A percentile compares a stretch with the other conserved stretches of the same genome.
Conservation (phyloP, 768 basidiomycete species). For the Lactarius pseudohatsudake region DNA sequence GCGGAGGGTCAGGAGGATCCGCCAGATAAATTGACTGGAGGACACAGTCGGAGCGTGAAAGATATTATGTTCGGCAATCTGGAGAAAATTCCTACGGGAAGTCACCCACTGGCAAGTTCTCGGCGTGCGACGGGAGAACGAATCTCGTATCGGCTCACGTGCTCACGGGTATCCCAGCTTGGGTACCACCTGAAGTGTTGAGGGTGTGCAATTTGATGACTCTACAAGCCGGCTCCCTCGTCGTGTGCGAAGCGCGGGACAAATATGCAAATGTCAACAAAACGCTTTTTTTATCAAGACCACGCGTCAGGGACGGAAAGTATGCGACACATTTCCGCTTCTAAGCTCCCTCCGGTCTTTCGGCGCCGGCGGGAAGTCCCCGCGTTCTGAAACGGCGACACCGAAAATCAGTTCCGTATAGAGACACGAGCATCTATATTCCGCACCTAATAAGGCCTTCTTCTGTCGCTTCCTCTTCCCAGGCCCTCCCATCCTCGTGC, state of each 20-base stretch:
- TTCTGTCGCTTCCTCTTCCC: constrained; percentile 40
- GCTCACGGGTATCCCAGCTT: no score
- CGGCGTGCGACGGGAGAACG: no score
- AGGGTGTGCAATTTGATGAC: no score
- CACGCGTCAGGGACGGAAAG: constrained; percentile 31
- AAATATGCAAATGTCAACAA: not conserved
- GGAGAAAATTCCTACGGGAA: no score
- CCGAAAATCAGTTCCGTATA: not conserved
- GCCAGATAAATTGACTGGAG: no score
- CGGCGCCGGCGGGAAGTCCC: constrained; percentile 37
- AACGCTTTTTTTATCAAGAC: not conserved
- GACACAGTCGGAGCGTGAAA: no score
- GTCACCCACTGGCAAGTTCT: no score
- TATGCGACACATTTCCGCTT: constrained; percentile 39
- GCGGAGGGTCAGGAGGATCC: no score
- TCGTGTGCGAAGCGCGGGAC: no score
- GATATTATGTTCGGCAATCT: no score
- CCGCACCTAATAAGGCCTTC: constrained; percentile 32
- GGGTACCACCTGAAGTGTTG: no score
- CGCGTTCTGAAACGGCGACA: constrained; percentile 28
- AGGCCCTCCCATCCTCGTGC: constrained; percentile 37
- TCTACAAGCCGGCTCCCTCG: no score
- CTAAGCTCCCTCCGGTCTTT: constrained; percentile 36
- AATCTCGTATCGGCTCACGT: not conserved
- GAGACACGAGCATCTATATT: constrained; percentile 11